Base-by-base conservation (phyloP, 805 yeast species). In the Yamadazyma endophytica region DNA sequence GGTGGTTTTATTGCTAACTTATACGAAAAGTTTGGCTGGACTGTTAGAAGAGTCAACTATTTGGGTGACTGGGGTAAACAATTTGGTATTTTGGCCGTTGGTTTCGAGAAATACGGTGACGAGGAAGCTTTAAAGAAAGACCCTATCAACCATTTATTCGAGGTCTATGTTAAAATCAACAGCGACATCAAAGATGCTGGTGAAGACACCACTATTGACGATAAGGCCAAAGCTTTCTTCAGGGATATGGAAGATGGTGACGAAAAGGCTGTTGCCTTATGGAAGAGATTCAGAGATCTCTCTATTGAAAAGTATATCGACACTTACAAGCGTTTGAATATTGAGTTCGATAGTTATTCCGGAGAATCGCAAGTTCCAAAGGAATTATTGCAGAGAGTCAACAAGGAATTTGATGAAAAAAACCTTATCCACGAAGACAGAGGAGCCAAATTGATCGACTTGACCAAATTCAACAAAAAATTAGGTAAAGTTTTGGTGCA, bases 11-110 rank as follows among this genome's bases (percentile, higher is more conserved):
- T 92, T 29, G 65, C 96, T 24, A 90, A 89, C 61, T 70, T 92
- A 56, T 85, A 92, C 56, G 96, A 88, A 63, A 79, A 77, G 46
- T 69, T 81, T 36, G 98, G 97, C 28, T 92, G 90, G 85, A 75
- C 86, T n/a, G 98, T 92, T 26, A 64, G 74, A 45, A 77, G 97
- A 64, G 73, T 90, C 69, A 92, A 92, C 70, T 92, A 92, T 62
- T 72, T 92, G 45, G 99, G 99, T 52, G 99, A 92, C 64, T 92
- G 98, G 98, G 99, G 99, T 36, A 92, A 92, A 64, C 99, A 92
- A 68, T 92, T 90, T 52, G 99, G 98, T 61, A 59, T 92, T 27
- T 72, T 92, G 47, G 98, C 97, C 16, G 82, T 92, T 40, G 99
- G 97, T 28, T 92, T 82, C 59, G 75, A 77, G 35, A 78, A 75